Percentiles rank a stretch among this genome's conserved stretches.
Conservation (phyloP, 2,329 filamentous ascomycete genomes). For the Arachnopeziza araneosa region DNA sequence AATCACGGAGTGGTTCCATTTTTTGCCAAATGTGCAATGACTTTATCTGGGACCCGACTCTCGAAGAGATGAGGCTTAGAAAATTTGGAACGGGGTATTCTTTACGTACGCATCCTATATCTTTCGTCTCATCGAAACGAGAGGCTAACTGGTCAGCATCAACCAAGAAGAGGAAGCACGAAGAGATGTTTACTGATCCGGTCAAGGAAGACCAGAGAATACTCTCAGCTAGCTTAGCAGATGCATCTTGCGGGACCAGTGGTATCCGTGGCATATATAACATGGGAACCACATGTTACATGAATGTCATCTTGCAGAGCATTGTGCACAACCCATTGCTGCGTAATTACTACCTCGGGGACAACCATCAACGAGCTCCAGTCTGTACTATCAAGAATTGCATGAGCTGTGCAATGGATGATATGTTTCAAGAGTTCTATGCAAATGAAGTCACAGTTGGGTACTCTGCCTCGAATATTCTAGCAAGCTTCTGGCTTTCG, state of each 20-base stretch:
- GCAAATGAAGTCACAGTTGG: slow-evolving; percentile 75
- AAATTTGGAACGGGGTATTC: slow-evolving; percentile 52
- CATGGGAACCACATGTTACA: slow-evolving; percentile 97
- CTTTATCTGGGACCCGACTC: slow-evolving; percentile 74
- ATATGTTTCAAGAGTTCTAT: slow-evolving; percentile 69
- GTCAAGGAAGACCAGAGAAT: slow-evolving; percentile 69
- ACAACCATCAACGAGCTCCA: slow-evolving; percentile 71
- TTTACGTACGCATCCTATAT: not conserved
- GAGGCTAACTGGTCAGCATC: slow-evolving; percentile 1
- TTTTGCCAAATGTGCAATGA: slow-evolving; percentile 81
- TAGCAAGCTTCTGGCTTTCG: slow-evolving; percentile 85
- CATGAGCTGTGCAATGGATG: slow-evolving; percentile 65
- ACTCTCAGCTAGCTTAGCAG: slow-evolving; percentile 71
- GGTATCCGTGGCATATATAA: slow-evolving; percentile 93
- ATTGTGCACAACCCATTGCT: slow-evolving; percentile 91
- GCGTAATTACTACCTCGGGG: slow-evolving; percentile 84
- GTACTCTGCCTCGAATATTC: slow-evolving; percentile 83
- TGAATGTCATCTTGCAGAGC: slow-evolving; percentile 91
- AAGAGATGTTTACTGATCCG: slow-evolving; percentile 61
- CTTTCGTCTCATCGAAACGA: not conserved
- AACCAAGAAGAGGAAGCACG: slow-evolving; percentile 70
- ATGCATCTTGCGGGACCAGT: slow-evolving; percentile 77
- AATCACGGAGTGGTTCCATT: slow-evolving; percentile 67
- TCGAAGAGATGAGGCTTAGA: slow-evolving; percentile 68
- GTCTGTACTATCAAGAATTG: slow-evolving; percentile 63